Base-by-base conservation (phyloP, 164 flowering plant genomes). In the Annona cherimola region DNA sequence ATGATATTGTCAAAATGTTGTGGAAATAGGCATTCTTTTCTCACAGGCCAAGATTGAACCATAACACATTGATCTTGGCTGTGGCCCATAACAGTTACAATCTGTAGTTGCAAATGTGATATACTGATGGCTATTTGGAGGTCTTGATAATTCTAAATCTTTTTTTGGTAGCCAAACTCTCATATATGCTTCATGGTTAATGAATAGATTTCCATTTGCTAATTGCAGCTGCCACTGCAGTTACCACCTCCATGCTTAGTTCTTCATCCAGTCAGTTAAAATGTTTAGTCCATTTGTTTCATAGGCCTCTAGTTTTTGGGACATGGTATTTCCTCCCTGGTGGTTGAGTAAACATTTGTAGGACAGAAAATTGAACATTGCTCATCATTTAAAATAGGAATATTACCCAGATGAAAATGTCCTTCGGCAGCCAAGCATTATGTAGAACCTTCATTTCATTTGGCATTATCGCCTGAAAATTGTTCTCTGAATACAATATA, bases 401-500 rank as follows among this genome's bases (percentile, higher is more conserved):
- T 26, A 26, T 26, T 26, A 26, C 35, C 35, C 35, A 26, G 35
- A 26, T 26, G 35, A 26, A 26, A 26, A 26, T 26, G 35, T 26
- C 35, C 35, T 26, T 26, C 1, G 35, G 35, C 35, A 26, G 35
- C 35, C 35, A 26, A 35, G 44, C 19, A 40, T 40, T 14, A 40
- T 41, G 12, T 44, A 39, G 43, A 64, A 14, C 41, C 41, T 64
- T 40, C 9, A 35, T 40, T 64, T 64, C 44, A 11, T 35, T 12
- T 2, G 5, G 12, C 14, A n/a, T 42, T 40, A 40, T 64, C 41
- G 42, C 40, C 67, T 64, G 67, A 3, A 5, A 42, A 40, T 40
- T 64, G 40, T 64, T 4, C 9, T 40, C 16, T 1, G 41, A 12
- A 11, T 14, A 41, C 44, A 64, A 64, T 71, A 82, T 84, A 96